Evolutionary conservation across 371 early-diverging fungal species (phyloP).

Genomic region (Circinella umbellata): DNA sequence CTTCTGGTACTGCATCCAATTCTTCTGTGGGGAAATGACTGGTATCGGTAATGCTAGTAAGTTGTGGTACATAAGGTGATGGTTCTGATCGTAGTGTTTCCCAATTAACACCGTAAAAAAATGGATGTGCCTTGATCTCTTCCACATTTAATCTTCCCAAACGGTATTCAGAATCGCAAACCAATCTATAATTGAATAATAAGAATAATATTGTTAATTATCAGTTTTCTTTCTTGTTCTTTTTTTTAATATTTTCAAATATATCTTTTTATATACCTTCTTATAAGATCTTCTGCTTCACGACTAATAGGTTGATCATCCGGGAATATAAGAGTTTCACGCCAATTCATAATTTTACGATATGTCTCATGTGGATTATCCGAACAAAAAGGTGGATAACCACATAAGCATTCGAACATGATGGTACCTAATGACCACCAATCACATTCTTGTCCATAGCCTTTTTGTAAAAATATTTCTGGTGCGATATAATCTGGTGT

Average conservation of each 20-base stretch:
- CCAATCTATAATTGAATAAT: slow-evolving; percentile 55
- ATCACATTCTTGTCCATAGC: slow-evolving; percentile 98
- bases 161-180: slow-evolving; percentile 86
- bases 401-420: slow-evolving; percentile 96
- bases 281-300: slow-evolving; percentile 92
- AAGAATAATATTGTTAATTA: neutral
- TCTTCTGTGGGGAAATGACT: slow-evolving; percentile 97
- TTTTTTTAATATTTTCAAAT: neutral
- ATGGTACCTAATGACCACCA: slow-evolving; percentile 99
- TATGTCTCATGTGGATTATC: slow-evolving; percentile 97
- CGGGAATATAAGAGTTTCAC: slow-evolving; percentile 87
- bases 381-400: slow-evolving; percentile 97
- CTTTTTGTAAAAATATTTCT: slow-evolving; percentile 91
- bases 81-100: slow-evolving; percentile 78
- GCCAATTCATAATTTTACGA: slow-evolving; percentile 96
- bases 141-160: slow-evolving; percentile 80
- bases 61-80: slow-evolving; percentile 94
- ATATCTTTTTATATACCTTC: slow-evolving; percentile 51
- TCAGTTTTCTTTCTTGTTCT: no score
- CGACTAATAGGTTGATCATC: slow-evolving; percentile 90
- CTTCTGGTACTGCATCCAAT: slow-evolving; percentile 74
- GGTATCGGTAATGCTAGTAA: slow-evolving; percentile 96
- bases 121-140: slow-evolving; percentile 94
- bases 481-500: slow-evolving; percentile 99
- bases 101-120: slow-evolving; percentile 97